Evolutionary conservation across 148 eudicot genomes (phyloP).

Genomic region (Silene latifolia): DNA sequence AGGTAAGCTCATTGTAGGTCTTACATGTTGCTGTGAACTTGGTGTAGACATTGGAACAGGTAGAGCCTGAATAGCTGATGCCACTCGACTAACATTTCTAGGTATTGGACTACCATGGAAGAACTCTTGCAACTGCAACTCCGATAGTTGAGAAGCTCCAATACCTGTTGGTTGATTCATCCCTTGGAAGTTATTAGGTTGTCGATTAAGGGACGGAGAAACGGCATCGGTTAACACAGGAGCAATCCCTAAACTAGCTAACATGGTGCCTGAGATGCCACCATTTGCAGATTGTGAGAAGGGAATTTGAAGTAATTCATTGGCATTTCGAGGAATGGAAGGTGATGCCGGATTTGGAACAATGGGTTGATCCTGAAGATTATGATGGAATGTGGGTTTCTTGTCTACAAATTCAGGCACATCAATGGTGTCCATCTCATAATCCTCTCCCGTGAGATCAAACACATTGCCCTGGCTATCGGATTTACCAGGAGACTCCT

Average conservation of each 20-base stretch:
- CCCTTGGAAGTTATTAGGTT: conserved; percentile 32
- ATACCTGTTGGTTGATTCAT: conserved; percentile 23
- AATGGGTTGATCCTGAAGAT: conserved; percentile 26
- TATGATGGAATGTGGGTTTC: conserved; percentile 40
- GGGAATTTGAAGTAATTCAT: conserved; percentile 33
- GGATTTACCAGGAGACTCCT: conserved; percentile 17
- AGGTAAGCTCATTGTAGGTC: conserved; percentile 26
- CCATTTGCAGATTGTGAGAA: conserved; percentile 29
- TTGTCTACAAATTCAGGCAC: conserved; percentile 35
- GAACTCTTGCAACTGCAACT: conserved; percentile 39
- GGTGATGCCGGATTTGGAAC: conserved; percentile 13
- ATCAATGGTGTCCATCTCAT: conserved; percentile 39
- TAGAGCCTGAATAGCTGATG: conserved; percentile 58
- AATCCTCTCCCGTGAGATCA: conserved; percentile 71
- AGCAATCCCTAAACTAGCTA: conserved; percentile 24
- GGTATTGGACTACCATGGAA: conserved; percentile 28
- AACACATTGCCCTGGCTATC: conserved; percentile 33
- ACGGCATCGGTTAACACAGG: conserved; percentile 55
- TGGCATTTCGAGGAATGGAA: conserved; percentile 23
- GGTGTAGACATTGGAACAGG: conserved; percentile 42
- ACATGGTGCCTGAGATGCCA: conserved; percentile 21
- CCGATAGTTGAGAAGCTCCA: conserved; percentile 27
- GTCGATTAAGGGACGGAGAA: conserved; percentile 41
- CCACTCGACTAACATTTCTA: conserved; percentile 41
- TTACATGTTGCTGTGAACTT: conserved; percentile 28